Percentiles rank a stretch among this genome's conserved stretches.
phyloP scores from a whole-genome alignment of 2,329 filamentous ascomycete genomes.

The Diplodia seriata region DNA sequence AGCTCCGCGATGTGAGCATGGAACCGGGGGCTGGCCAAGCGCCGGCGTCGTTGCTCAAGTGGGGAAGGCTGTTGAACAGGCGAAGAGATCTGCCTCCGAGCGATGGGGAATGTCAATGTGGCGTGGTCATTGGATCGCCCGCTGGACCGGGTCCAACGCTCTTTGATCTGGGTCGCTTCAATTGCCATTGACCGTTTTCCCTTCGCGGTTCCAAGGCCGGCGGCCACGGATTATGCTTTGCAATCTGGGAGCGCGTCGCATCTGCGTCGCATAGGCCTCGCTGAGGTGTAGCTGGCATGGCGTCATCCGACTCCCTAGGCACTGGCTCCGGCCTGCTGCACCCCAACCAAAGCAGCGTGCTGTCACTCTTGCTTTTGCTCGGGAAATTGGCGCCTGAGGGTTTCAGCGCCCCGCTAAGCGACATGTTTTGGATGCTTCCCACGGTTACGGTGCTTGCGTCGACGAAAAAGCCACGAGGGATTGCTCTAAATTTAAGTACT shows the following conservation, averaged over 20 bases:
- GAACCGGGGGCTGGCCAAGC: neutral
- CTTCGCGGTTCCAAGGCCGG: neutral
- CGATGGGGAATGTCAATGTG: neutral
- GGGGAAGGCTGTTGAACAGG: neutral
- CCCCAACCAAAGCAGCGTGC: too few relatives aligned
- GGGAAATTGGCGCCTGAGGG: neutral
- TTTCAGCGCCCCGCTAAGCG: neutral
- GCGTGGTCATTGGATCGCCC: neutral
- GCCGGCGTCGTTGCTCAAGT: neutral
- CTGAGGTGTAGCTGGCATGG: too few relatives aligned
- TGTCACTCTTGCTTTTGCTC: too few relatives aligned
- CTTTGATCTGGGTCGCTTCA: neutral
- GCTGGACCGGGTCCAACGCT: neutral
- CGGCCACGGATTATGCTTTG: too few relatives aligned
- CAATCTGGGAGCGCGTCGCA: too few relatives aligned
- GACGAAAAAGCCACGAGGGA: slow-evolving; percentile 2
- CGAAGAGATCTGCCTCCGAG: neutral
- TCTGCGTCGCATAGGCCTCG: too few relatives aligned
- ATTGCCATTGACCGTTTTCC: neutral
- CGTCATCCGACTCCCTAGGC: too few relatives aligned
- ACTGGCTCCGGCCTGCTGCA: too few relatives aligned
- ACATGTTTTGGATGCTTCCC: neutral
- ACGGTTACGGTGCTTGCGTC: neutral
- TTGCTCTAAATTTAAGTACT: neutral
- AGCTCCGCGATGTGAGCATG: neutral